Base-by-base conservation (phyloP, 2,329 filamentous ascomycete species). In the Aspergillus viridinutans region DNA sequence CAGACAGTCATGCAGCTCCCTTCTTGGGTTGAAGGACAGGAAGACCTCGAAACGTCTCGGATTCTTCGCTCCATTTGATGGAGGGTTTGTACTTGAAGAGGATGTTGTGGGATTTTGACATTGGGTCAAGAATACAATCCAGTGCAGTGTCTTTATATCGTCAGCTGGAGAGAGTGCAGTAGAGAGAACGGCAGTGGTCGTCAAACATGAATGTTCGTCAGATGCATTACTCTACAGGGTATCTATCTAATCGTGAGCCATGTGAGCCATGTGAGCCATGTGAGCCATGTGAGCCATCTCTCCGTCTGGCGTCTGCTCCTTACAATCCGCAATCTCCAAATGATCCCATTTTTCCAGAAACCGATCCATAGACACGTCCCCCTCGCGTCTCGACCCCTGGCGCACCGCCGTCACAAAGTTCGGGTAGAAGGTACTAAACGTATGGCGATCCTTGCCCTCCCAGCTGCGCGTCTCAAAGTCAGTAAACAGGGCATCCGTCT, bases 381-480 rank as follows among this genome's bases (percentile, higher is more conserved):
- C 42, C 42, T 23, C 42, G n/a, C 42, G n/a, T 21, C 3, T 21
- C 3, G n/a, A 12, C n/a, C 40, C 42, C 42, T 45, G 42, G 2
- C 42, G 42, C 42, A 45, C 42, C n/a, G 5, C 42, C 42, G 20
- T 45, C n/a, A 3, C 42, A 23, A 45, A 45, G 21, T 45, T 43
- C 32, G 67, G 65, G 21, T 69, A 70, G 21, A 66, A 59, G 28
- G 65, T 70, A 50, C 67, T 70, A 47, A 68, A 66, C 4, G 28
- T 50, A 9, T 56, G 49, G 1, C 54, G 52, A 28, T 62, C 61
- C 20, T 52, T 55, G 3, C 58, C 56, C 6, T 55, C 56, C 65
- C 66, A 67, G 12, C 52, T 59, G 35, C 60, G 56, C 6, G 55
- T 58, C 42, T 64, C 61, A 32, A 67, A 67, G 14, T 63, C 60